These are phyloP conservation scores for Lepiota brunneoincarnata DNA, from an alignment of 768 basidiomycete genomes.

Conservation along the genomic window DNA sequence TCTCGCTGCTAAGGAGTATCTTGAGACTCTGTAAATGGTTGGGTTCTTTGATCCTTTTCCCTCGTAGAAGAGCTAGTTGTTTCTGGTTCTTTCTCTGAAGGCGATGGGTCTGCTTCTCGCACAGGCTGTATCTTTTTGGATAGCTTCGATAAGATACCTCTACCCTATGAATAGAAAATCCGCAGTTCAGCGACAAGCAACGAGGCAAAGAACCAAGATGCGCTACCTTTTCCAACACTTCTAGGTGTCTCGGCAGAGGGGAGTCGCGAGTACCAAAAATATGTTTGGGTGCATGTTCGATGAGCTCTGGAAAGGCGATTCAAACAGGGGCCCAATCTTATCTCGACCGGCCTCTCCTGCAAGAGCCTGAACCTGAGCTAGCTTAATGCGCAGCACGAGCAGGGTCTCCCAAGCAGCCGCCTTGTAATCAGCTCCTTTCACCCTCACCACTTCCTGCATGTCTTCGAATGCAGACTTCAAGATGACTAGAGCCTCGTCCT, in stretches of 20 bases:
- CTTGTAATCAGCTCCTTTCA: not conserved
- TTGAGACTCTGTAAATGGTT: not conserved
- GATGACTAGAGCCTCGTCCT: slow-evolving; percentile 37
- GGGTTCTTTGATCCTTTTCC: not conserved
- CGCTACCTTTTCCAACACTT: slow-evolving; percentile 6
- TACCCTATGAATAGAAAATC: not conserved
- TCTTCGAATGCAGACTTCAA: slow-evolving; percentile 34
- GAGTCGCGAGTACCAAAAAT: slow-evolving; percentile 1
- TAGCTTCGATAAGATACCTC: not conserved
- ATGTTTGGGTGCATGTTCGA: not conserved
- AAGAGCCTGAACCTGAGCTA: not conserved
- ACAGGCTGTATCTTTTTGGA: not conserved
- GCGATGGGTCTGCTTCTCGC: not conserved
- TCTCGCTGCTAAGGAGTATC: not conserved
- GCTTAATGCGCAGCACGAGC: slow-evolving; percentile 2
- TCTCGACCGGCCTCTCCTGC: not conserved
- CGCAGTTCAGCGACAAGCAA: not conserved
- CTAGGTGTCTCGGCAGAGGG: not conserved
- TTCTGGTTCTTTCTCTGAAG: not conserved
- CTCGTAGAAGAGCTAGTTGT: no score
- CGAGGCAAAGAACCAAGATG: not conserved
- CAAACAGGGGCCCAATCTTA: slow-evolving; percentile 6
- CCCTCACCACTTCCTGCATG: slow-evolving; percentile 22
- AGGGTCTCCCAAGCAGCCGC: slow-evolving; percentile 3
- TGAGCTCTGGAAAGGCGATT: slow-evolving; percentile 1